Evolutionary conservation across 805 yeast species (phyloP), one percentile per base, ranked within the genome.

Genomic region (Candida vaughaniae): DNA sequence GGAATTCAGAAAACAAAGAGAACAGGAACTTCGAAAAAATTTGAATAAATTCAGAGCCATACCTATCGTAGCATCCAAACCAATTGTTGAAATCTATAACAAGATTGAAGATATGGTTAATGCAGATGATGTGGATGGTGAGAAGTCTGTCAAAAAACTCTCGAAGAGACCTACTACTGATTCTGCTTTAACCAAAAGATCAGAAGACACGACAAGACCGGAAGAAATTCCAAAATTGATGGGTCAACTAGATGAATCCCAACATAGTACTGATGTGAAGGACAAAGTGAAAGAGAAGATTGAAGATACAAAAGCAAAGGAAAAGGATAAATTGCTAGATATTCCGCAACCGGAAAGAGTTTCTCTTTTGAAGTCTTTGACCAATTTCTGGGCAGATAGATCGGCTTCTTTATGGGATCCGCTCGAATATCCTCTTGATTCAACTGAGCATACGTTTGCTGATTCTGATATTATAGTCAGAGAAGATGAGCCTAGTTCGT

Each of bases 361-460:
- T 16, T 82, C 96, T 1, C 60, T 93, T 23, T 75, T 93, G 65
- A 87, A 85, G 50, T 80, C 95, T 0, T 66, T 95, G 38, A 78
- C 95, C 0, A 87, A 82, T 50, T 93, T 93, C 60, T 93, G 98
- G 98, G 97, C 97, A 1, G 98, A 93, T 61, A 69, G 99, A 51
- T 86, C 98, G 1, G 93, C 97, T 0, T 83, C 95, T 1, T 71
- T 93, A 15, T 95, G 98, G 98, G 89, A 86, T 47, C 95, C 96
- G 0, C 66, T 93, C 22, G 82, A 77, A 14, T 90, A 89, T 59
- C 96, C 98, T 1, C 68, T 90, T 37, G 73, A 64, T 27, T 74
- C 89, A 0, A 74, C 83, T 0, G 98, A 93, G 54, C 98, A 93
- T 56, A 78, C 91, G 1, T 93, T 93, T 66, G 88, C 87, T 14